Conservation (phyloP, 2,329 filamentous ascomycete species). For the Aureobasidium vineae region DNA sequence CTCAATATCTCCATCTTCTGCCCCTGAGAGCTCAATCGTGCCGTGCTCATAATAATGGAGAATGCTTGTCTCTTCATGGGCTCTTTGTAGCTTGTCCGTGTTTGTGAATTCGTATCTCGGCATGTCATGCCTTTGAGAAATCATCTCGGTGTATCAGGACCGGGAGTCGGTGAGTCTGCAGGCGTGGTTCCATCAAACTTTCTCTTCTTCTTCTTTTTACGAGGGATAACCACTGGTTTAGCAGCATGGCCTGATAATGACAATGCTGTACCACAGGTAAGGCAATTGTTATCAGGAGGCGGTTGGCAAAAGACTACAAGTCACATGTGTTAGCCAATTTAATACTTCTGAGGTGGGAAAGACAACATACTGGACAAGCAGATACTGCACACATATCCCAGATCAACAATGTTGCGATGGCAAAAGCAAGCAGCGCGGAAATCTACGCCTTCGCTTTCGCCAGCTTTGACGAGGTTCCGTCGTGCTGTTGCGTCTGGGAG, state of each 20-base stretch:
- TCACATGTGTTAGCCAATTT: background rate
- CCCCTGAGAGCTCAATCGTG: background rate
- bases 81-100: background rate
- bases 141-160: slow-evolving; percentile 17
- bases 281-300: slow-evolving; percentile 64
- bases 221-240: slow-evolving; percentile 71
- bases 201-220: slow-evolving; percentile 70
- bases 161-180: slow-evolving; percentile 18
- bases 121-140: background rate
- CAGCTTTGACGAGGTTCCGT: slow-evolving; percentile 70
- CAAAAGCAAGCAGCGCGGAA: slow-evolving; percentile 99
- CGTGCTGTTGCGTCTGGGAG: slow-evolving; percentile 67
- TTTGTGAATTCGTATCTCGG: background rate
- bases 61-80: background rate
- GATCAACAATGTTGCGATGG: slow-evolving; percentile 84
- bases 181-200: slow-evolving; percentile 29
- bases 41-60: background rate
- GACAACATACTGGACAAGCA: slow-evolving; percentile 71
- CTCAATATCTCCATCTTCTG: background rate
- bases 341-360: too few species aligned
- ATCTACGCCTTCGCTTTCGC: slow-evolving; percentile 76
- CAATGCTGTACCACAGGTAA: slow-evolving; percentile 79
- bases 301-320: slow-evolving; percentile 69
- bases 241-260: slow-evolving; percentile 72
- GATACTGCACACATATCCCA: slow-evolving; percentile 93